Conservation (phyloP, 1,284 basidiomycete genomes). For the Trichosporon sp. region DNA sequence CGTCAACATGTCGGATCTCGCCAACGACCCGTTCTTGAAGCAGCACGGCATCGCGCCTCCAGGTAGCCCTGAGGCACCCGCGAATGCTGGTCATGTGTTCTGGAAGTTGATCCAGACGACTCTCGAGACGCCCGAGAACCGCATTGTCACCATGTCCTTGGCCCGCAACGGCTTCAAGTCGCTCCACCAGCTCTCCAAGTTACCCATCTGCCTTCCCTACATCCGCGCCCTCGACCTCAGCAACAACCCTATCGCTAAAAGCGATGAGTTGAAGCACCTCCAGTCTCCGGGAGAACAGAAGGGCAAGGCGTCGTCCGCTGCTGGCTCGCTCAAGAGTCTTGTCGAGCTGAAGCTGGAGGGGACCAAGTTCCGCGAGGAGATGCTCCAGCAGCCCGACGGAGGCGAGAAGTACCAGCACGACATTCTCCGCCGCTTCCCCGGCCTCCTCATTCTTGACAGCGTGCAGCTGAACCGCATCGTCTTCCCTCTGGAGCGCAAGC, state of each 20-base stretch:
- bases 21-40: slow-evolving; percentile 37
- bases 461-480: slow-evolving; percentile 52
- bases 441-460: slow-evolving; percentile 43
- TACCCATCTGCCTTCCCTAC: slow-evolving; percentile 37
- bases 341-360: slow-evolving; percentile 42
- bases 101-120: slow-evolving; percentile 38
- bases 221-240: slow-evolving; percentile 45
- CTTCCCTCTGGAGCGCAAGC: slow-evolving; percentile 40
- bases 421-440: slow-evolving; percentile 44
- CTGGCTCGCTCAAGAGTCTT: slow-evolving; percentile 36
- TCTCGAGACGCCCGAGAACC: slow-evolving; percentile 26
- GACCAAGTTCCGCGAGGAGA: slow-evolving; percentile 33
- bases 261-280: slow-evolving; percentile 32
- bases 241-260: slow-evolving; percentile 34
- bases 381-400: slow-evolving; percentile 28
- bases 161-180: slow-evolving; percentile 36
- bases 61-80: slow-evolving; percentile 36
- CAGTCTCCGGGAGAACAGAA: slow-evolving; percentile 35
- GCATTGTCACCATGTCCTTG: slow-evolving; percentile 43
- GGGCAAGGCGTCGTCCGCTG: slow-evolving; percentile 35
- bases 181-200: slow-evolving; percentile 30
- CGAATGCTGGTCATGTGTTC: slow-evolving; percentile 36
- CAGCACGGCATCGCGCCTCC: slow-evolving; percentile 40
- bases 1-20: slow-evolving; percentile 39
- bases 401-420: slow-evolving; percentile 39